Percentiles rank a stretch among this genome's conserved stretches.
Evolutionary conservation across 2,329 filamentous ascomycete genomes (phyloP).

Genomic region (Lasiodiplodia gonubiensis): DNA sequence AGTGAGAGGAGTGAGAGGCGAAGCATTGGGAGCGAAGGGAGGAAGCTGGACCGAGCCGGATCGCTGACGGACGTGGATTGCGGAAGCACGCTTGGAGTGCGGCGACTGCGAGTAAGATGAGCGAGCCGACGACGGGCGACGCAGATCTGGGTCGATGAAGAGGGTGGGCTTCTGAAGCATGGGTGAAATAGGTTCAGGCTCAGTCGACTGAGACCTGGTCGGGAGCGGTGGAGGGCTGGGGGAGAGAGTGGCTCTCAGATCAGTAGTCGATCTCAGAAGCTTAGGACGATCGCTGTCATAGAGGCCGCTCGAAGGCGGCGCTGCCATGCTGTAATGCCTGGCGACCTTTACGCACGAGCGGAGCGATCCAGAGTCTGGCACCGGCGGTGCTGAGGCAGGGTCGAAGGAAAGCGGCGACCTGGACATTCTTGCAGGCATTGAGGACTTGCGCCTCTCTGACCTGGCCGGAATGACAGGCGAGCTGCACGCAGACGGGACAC

Average conservation of each 20-base stretch:
- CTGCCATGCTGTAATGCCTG: constrained; percentile 28
- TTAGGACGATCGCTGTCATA: constrained; percentile 13
- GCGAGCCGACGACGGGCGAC: constrained; percentile 24
- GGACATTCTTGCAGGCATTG: constrained; percentile 11
- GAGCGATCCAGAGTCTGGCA: constrained; percentile 16
- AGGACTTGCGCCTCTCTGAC: constrained; percentile 23
- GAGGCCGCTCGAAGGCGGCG: neutral
- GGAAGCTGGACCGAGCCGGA: constrained; percentile 28
- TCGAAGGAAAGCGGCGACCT: constrained; percentile 26
- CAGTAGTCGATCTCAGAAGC: constrained; percentile 24
- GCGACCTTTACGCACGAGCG: constrained; percentile 10
- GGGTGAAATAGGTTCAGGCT: constrained; percentile 18
- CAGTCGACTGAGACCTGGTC: constrained; percentile 15
- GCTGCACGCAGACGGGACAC: neutral
- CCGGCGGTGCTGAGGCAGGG: constrained; percentile 9
- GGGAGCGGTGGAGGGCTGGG: constrained; percentile 21
- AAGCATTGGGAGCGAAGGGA: constrained; percentile 29
- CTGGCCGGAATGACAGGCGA: constrained; percentile 4
- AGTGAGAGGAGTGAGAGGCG: constrained; percentile 39
- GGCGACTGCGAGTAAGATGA: constrained; percentile 27
- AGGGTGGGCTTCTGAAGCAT: constrained; percentile 10
- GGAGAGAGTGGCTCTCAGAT: constrained; percentile 6
- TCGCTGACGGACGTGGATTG: constrained; percentile 19
- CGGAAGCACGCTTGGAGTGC: constrained; percentile 22
- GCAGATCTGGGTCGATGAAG: neutral